phyloP scores from a whole-genome alignment of 1,284 basidiomycete genomes.

The Sanguinoderma infundibulare region DNA sequence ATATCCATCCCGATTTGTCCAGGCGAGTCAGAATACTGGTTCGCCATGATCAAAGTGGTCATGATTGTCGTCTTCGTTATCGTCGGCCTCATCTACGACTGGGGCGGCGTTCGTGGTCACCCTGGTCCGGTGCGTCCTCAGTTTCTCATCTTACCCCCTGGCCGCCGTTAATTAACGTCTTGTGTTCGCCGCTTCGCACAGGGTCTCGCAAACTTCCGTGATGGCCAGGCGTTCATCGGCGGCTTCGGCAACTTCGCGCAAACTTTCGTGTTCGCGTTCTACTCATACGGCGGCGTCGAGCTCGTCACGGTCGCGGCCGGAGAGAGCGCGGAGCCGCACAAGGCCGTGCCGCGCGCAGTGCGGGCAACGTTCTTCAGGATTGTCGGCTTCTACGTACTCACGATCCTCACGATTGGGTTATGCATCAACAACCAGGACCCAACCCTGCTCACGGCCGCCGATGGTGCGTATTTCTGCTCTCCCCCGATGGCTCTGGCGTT shows the following conservation, averaged over 20 bases:
- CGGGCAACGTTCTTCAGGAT: slow-evolving; percentile 73
- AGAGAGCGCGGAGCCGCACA: slow-evolving; percentile 60
- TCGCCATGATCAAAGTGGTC: slow-evolving; percentile 38
- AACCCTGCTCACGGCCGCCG: slow-evolving; percentile 50
- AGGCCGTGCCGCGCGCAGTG: slow-evolving; percentile 69
- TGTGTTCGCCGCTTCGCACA: slow-evolving; percentile 13
- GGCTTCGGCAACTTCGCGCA: slow-evolving; percentile 57
- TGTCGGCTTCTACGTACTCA: slow-evolving; percentile 63
- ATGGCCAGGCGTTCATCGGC: slow-evolving; percentile 55
- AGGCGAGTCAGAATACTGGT: slow-evolving; percentile 40
- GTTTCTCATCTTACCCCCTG: background rate
- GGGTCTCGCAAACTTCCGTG: slow-evolving; percentile 58
- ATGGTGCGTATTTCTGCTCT: slow-evolving; percentile 34
- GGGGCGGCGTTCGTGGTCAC: slow-evolving; percentile 58
- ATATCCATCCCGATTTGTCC: background rate
- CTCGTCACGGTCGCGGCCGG: slow-evolving; percentile 71
- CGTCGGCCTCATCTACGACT: slow-evolving; percentile 48
- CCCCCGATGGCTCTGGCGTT: background rate
- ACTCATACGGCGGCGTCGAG: slow-evolving; percentile 79
- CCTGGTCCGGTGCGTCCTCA: slow-evolving; percentile 48
- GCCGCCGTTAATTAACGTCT: background rate
- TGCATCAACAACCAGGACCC: slow-evolving; percentile 58
- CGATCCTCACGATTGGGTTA: slow-evolving; percentile 59
- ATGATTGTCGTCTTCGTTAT: slow-evolving; percentile 38
- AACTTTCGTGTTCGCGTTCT: slow-evolving; percentile 62